Evolutionary conservation across 1,284 basidiomycete genomes (phyloP).

Genomic region (Prillingera fragicola): DNA sequence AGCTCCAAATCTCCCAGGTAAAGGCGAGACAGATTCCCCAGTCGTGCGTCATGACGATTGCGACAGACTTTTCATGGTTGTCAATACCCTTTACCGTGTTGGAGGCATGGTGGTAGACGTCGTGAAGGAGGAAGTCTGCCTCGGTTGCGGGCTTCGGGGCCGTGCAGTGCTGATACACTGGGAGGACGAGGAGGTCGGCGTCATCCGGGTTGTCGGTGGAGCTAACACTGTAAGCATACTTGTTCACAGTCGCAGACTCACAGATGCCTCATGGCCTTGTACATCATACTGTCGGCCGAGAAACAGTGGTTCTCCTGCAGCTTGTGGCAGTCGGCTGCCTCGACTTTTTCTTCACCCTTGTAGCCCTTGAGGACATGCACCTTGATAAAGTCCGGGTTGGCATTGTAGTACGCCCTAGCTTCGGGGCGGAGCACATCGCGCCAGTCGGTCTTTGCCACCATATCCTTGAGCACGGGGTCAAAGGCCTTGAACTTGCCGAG

Average conservation of each 20-base stretch:
- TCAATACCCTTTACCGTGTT: slow-evolving; percentile 39
- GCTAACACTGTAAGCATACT: no score
- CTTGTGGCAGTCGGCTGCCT: slow-evolving; percentile 39
- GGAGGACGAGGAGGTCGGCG: slow-evolving; percentile 49
- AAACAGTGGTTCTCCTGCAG: slow-evolving; percentile 43
- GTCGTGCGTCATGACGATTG: slow-evolving; percentile 50
- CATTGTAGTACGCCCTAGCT: slow-evolving; percentile 32
- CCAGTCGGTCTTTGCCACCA: slow-evolving; percentile 33
- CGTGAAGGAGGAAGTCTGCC: slow-evolving; percentile 42
- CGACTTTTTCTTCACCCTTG: slow-evolving; percentile 31
- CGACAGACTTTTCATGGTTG: slow-evolving; percentile 31
- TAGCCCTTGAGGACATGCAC: slow-evolving; percentile 44
- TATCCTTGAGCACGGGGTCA: slow-evolving; percentile 24
- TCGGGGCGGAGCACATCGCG: slow-evolving; percentile 41
- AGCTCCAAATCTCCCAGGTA: slow-evolving; percentile 47
- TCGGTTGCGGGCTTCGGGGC: no score
- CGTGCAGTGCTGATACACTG: slow-evolving; percentile 48
- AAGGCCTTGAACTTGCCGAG: slow-evolving; percentile 27
- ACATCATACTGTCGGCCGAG: slow-evolving; percentile 46
- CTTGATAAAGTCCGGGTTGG: slow-evolving; percentile 38
- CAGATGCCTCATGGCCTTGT: slow-evolving; percentile 41
- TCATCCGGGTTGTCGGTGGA: no score
- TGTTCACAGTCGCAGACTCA: slow-evolving; percentile 39
- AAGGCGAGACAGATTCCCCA: slow-evolving; percentile 48
- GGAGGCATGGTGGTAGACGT: slow-evolving; percentile 41